phyloP scores from a whole-genome alignment of 495 filamentous ascomycete species.

The Podospora pseudocomata region DNA sequence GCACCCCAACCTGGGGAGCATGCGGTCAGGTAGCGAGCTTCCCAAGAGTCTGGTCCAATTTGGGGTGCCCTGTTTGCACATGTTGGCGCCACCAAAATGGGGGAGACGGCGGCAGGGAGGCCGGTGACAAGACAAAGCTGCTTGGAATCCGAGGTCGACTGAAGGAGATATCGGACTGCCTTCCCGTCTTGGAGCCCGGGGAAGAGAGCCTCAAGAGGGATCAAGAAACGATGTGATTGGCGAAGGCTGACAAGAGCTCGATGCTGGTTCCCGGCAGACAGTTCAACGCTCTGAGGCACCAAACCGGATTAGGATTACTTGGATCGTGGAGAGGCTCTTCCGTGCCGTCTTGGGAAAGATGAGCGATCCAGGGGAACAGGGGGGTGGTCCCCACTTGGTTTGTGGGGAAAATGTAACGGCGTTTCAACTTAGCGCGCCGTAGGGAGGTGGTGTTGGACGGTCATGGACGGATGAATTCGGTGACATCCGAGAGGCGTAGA shows the following conservation, averaged over 20 bases:
- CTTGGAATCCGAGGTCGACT: slow-evolving; percentile 10
- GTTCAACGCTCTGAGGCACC: slow-evolving; percentile 9
- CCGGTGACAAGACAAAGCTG: background rate
- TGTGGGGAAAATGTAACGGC: slow-evolving; percentile 13
- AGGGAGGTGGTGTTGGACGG: slow-evolving; percentile 15
- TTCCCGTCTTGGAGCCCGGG: slow-evolving; percentile 24
- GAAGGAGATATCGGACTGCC: slow-evolving; percentile 20
- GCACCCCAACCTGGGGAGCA: background rate
- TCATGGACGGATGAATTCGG: slow-evolving; percentile 10
- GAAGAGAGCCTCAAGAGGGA: slow-evolving; percentile 1
- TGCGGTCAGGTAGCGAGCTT: background rate
- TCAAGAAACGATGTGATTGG: background rate
- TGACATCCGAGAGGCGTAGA: background rate
- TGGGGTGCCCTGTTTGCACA: background rate
- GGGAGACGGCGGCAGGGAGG: slow-evolving; percentile 1
- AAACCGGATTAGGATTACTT: slow-evolving; percentile 3
- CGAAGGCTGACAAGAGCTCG: background rate
- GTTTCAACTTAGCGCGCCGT: slow-evolving; percentile 9
- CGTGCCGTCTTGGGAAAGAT: slow-evolving; percentile 6
- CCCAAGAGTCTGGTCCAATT: slow-evolving; percentile 4
- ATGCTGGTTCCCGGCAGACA: slow-evolving; percentile 9
- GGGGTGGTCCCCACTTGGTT: background rate
- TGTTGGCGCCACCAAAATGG: background rate
- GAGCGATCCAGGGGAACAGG: slow-evolving; percentile 5
- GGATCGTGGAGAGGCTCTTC: slow-evolving; percentile 9